Evolutionary conservation across 176 grass and related monocot species (phyloP).

Genomic region (Guadua angustifolia): DNA sequence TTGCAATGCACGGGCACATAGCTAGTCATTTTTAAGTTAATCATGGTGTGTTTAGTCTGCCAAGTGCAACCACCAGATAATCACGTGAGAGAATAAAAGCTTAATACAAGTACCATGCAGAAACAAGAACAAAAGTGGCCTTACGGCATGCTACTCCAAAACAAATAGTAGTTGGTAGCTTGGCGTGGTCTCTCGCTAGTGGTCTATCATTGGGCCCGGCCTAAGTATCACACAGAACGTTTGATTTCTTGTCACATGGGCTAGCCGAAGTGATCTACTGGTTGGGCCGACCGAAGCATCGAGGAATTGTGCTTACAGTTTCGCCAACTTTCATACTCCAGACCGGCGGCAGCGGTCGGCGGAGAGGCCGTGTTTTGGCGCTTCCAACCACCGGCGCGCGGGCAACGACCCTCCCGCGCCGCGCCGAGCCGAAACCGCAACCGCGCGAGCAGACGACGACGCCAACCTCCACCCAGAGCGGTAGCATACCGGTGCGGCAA

Average conservation of each 20-base stretch:
- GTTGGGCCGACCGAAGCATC: neutral
- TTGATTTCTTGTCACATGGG: neutral
- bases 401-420: no score
- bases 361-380: neutral
- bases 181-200: no score
- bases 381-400: neutral
- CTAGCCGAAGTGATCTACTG: neutral
- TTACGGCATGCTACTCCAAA: no score
- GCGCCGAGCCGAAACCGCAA: neutral
- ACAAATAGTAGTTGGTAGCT: no score
- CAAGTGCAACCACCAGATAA: neutral
- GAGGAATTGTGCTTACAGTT: neutral
- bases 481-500: neutral
- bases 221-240: neutral
- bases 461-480: neutral
- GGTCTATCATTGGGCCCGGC: neutral
- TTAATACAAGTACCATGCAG: neutral
- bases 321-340: neutral
- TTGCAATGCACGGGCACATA: no score
- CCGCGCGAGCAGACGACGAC: neutral
- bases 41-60: no score
- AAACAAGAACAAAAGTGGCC: no score
- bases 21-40: no score
- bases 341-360: neutral
- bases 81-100: neutral